phyloP scores from a whole-genome alignment of 352 stramenopile genomes.

The Globisporangium echinulatum region DNA sequence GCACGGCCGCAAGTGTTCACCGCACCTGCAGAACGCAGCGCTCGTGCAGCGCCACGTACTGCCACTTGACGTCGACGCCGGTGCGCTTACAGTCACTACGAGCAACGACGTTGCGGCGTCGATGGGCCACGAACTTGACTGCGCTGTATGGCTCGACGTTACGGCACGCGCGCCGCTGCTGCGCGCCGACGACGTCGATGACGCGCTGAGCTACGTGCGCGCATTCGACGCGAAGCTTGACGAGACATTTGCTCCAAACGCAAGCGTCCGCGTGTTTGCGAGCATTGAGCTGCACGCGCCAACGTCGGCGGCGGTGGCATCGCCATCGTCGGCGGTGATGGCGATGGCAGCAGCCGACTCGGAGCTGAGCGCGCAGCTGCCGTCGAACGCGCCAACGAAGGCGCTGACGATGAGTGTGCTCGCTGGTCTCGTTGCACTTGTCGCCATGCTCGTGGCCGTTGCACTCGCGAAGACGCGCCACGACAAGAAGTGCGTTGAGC shows the following conservation, averaged over 20 bases:
- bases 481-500: slow-evolving; percentile 40
- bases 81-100: not conserved
- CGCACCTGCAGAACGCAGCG: slow-evolving; percentile 7
- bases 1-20: slow-evolving; percentile 11
- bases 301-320: not conserved
- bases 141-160: slow-evolving; percentile 15
- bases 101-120: slow-evolving; percentile 7
- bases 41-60: slow-evolving; percentile 14
- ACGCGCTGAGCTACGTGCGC: slow-evolving; percentile 9
- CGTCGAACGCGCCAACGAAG: slow-evolving; percentile 52
- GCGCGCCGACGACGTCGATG: not conserved
- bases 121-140: slow-evolving; percentile 10
- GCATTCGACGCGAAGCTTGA: slow-evolving; percentile 8
- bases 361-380: not conserved
- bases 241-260: slow-evolving; percentile 3
- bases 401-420: slow-evolving; percentile 53
- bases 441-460: slow-evolving; percentile 56
- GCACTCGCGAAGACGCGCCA: slow-evolving; percentile 57
- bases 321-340: not conserved
- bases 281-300: slow-evolving; percentile 6
- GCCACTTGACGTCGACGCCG: slow-evolving; percentile 9
- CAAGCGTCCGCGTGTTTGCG: slow-evolving; percentile 8
- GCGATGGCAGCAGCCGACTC: slow-evolving; percentile 1
- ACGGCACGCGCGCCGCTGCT: slow-evolving; percentile 9
- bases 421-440: slow-evolving; percentile 40